These are phyloP conservation scores for Pseudonitzschia pungens DNA, from an alignment of 108 stramenopile species.

Conservation along the genomic window DNA sequence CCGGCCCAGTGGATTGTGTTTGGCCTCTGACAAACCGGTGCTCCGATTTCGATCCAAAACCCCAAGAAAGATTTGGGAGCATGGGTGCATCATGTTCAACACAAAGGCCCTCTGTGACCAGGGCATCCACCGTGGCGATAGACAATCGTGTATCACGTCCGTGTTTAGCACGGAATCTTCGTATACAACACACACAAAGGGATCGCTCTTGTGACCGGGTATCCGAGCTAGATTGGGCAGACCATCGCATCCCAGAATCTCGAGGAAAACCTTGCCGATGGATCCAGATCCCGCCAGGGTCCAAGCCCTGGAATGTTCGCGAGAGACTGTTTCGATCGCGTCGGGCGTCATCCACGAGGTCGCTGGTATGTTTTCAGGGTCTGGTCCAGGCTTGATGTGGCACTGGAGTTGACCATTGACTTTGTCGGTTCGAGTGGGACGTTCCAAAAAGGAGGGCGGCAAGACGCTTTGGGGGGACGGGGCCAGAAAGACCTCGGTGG, in stretches of 20 bases:
- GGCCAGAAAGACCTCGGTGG: neutral
- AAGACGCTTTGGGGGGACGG: neutral
- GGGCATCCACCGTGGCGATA: constrained; percentile 70
- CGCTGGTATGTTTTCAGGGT: constrained; percentile 57
- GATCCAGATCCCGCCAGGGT: constrained; percentile 63
- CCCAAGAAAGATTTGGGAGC: constrained; percentile 8
- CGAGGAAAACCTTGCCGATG: constrained; percentile 59
- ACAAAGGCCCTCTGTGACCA: constrained; percentile 78
- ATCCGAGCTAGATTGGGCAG: constrained; percentile 27
- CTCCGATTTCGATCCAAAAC: constrained; percentile 17
- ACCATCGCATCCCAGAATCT: constrained; percentile 61
- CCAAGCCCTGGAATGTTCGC: constrained; percentile 38
- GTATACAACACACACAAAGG: constrained; percentile 44
- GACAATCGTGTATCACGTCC: constrained; percentile 66
- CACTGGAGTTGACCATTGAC: constrained; percentile 17
- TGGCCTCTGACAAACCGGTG: neutral
- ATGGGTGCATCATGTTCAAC: constrained; percentile 48
- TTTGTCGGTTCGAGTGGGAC: neutral
- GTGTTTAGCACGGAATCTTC: constrained; percentile 73
- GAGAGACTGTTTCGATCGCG: constrained; percentile 51
- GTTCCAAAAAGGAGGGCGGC: no score
- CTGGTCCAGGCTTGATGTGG: constrained; percentile 56
- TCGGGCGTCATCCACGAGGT: constrained; percentile 45
- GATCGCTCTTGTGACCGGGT: neutral
- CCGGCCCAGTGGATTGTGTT: constrained; percentile 29